A percentile compares a stretch with the other conserved stretches of the same genome.
Evolutionary conservation across 2,329 filamentous ascomycete species (phyloP).

Genomic region (Madurella mycetomatis): DNA sequence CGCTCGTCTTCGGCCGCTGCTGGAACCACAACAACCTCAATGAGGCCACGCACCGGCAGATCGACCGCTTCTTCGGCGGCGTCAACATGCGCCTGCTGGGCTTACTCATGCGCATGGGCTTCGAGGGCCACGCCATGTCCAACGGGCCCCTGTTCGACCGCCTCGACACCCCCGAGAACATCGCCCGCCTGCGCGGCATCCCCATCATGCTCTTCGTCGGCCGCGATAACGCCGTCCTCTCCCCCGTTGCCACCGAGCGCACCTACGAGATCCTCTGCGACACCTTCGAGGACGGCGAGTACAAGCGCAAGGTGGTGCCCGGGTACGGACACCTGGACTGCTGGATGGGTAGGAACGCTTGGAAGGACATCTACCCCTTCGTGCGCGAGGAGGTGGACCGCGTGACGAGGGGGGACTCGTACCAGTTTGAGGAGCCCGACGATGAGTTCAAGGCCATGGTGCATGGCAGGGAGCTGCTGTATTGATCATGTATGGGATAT

Average conservation of each 20-base stretch:
- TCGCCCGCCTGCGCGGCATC: constrained; percentile 46
- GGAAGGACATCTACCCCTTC: constrained; percentile 56
- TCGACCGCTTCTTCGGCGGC: constrained; percentile 59
- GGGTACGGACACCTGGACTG: constrained; percentile 59
- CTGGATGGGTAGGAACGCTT: constrained; percentile 58
- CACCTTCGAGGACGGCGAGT: constrained; percentile 43
- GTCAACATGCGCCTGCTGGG: constrained; percentile 55
- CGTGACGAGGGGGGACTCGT: constrained; percentile 41
- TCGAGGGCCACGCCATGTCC: constrained; percentile 45
- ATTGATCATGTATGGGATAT: constrained; percentile 20
- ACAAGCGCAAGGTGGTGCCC: constrained; percentile 48
- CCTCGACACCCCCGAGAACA: constrained; percentile 47
- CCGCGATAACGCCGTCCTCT: constrained; percentile 53
- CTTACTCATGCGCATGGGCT: constrained; percentile 54
- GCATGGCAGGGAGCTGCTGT: constrained; percentile 37
- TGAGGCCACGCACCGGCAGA: constrained; percentile 58
- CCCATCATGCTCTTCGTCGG: constrained; percentile 55
- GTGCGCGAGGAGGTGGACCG: constrained; percentile 52
- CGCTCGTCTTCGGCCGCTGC: constrained; percentile 57
- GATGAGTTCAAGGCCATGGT: constrained; percentile 42
- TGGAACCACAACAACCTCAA: constrained; percentile 65
- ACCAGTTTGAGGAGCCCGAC: constrained; percentile 40
- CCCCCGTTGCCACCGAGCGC: constrained; percentile 48
- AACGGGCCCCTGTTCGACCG: constrained; percentile 46
- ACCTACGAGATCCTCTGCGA: constrained; percentile 51